phyloP scores from a whole-genome alignment of 148 eudicot species.

The Polygonum aviculare region DNA sequence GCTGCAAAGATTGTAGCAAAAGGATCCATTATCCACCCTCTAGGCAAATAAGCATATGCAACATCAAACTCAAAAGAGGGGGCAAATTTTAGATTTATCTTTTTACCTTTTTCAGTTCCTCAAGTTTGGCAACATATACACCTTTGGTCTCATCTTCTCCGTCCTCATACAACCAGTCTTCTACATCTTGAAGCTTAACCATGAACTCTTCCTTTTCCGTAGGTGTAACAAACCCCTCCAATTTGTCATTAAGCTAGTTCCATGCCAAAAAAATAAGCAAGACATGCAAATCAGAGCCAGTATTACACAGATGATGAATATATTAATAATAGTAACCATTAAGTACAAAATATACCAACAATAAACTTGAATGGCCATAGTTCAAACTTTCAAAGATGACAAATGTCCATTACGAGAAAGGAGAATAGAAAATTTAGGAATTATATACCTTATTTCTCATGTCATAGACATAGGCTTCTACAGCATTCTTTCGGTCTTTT shows the following conservation, averaged over 20 bases:
- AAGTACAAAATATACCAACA: not conserved
- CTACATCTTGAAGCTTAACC: conserved; percentile 67
- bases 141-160: conserved; percentile 97
- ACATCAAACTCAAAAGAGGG: not conserved
- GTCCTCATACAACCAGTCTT: conserved; percentile 95
- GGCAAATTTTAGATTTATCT: too few species aligned
- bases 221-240: conserved; percentile 56
- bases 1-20: conserved; percentile 25
- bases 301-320: not conserved
- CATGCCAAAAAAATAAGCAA: not conserved
- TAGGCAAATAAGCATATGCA: not conserved
- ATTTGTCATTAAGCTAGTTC: conserved; percentile 72
- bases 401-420: not conserved
- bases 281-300: not conserved
- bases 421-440: not conserved
- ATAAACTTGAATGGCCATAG: not conserved
- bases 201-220: conserved; percentile 62
- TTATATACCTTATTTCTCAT: conserved; percentile 74
- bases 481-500: conserved; percentile 82
- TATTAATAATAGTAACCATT: not conserved
- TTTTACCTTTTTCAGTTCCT: conserved; percentile 79
- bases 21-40: not conserved
- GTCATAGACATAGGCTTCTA: conserved; percentile 88
- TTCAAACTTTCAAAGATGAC: not conserved
- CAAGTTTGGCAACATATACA: conserved; percentile 83